Evolutionary conservation across 345 rosid genomes (phyloP).

Genomic region (Diplotaxis tenuifolia): DNA sequence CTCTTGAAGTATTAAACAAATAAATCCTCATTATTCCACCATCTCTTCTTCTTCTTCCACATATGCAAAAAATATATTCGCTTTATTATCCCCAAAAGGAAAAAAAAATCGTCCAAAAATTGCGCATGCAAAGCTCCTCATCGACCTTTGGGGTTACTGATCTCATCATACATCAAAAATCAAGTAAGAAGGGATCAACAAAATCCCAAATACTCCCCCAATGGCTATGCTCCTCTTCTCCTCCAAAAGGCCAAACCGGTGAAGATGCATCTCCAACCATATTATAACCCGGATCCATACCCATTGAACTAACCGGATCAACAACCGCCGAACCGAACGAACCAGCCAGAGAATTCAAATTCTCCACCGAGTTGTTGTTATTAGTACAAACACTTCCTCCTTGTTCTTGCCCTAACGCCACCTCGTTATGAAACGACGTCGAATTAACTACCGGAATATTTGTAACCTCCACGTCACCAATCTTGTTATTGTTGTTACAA

Average conservation of each 20-base stretch:
- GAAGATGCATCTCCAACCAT: conserved; percentile 51
- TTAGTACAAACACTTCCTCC: conserved; percentile 22
- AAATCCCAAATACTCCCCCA: conserved; percentile 64
- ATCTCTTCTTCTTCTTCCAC: no score
- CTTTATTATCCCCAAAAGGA: no score
- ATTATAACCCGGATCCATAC: conserved; percentile 44
- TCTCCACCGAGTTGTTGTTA: conserved; percentile 27
- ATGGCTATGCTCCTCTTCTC: conserved; percentile 64
- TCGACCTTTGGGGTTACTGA: neutral
- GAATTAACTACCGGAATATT: conserved; percentile 17
- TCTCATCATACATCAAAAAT: conserved; percentile 41
- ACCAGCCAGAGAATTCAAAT: conserved; percentile 44
- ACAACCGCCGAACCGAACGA: conserved; percentile 41
- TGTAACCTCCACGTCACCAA: conserved; percentile 2
- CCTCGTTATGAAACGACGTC: conserved; percentile 5
- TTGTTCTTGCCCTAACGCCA: conserved; percentile 31
- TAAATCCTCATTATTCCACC: no score
- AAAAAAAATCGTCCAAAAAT: no score
- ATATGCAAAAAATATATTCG: no score
- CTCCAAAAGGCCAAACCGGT: conserved; percentile 56
- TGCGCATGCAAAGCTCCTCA: no score
- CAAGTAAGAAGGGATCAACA: conserved; percentile 53
- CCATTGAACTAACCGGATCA: conserved; percentile 41
- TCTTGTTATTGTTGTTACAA: neutral
- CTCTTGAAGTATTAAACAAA: no score